Conservation (phyloP, 164 flowering plant genomes). For the Platanus orientalis region DNA sequence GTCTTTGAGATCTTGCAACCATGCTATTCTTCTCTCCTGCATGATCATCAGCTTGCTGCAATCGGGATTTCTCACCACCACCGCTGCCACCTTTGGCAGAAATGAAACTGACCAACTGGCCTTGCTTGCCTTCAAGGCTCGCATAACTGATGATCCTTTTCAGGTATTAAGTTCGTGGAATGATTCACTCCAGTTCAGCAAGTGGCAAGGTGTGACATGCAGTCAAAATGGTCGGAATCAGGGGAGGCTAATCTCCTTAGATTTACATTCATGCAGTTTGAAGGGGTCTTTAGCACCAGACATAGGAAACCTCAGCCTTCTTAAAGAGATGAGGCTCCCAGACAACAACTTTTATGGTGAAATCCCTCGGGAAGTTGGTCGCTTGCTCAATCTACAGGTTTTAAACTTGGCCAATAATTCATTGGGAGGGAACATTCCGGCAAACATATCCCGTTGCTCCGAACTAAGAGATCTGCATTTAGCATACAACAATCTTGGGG, state of each 20-base stretch:
- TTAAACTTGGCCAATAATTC: neutral
- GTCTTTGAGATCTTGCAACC: no score
- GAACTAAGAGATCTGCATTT: neutral
- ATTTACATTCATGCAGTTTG: neutral
- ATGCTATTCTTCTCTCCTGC: no score
- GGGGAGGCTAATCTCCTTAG: no score
- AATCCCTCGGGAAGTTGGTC: no score
- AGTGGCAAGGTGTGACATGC: conserved; percentile 15
- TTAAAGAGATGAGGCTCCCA: neutral
- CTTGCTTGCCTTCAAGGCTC: conserved; percentile 5
- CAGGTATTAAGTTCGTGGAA: conserved; percentile 11
- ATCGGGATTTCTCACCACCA: no score
- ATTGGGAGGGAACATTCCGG: conserved; percentile 1
- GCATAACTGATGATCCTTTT: conserved; percentile 1
- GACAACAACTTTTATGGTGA: no score
- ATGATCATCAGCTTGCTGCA: no score
- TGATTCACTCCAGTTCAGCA: conserved; percentile 3
- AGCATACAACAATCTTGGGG: neutral
- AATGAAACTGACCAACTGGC: neutral
- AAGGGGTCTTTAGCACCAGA: neutral
- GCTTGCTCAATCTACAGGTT: neutral
- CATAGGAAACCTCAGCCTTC: neutral
- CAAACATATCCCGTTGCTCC: conserved; percentile 6
- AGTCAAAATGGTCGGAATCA: neutral
- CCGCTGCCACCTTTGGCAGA: no score